These are phyloP conservation scores for Globisporangium acanthophoron DNA, from an alignment of 352 stramenopile genomes.

Conservation along the genomic window DNA sequence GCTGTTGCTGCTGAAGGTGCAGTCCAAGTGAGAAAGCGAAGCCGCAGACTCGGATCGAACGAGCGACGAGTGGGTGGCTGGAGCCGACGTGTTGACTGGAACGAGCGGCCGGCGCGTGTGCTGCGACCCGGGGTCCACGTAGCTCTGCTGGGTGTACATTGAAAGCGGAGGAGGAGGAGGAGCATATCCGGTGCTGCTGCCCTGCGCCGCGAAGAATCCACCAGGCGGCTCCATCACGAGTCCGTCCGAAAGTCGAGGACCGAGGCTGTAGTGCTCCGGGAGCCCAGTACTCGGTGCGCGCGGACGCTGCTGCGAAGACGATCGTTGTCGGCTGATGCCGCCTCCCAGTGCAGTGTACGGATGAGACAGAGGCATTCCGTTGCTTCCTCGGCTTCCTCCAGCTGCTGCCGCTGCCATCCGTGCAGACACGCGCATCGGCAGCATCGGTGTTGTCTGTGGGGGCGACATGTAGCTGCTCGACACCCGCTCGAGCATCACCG, in stretches of 20 bases:
- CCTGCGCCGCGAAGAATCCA: constrained; percentile 10
- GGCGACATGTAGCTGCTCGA: constrained; percentile 14
- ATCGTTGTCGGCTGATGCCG: constrained; percentile 1
- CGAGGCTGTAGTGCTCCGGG: constrained; percentile 18
- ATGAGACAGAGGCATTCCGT: not conserved
- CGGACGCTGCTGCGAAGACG: constrained; percentile 12
- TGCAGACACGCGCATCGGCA: constrained; percentile 10
- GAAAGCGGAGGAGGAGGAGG: constrained; percentile 16
- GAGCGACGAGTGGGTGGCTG: constrained; percentile 16
- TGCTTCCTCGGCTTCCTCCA: not conserved
- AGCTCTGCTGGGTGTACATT: constrained; percentile 11
- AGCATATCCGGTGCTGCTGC: constrained; percentile 3
- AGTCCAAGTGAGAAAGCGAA: constrained; percentile 3
- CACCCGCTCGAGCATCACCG: constrained; percentile 17
- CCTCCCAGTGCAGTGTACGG: not conserved
- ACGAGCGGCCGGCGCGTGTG: constrained; percentile 24
- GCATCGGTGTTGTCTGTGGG: constrained; percentile 6
- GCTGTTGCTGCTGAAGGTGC: not conserved
- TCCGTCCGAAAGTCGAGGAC: constrained; percentile 31
- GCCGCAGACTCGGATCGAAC: constrained; percentile 22
- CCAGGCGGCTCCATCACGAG: constrained; percentile 39
- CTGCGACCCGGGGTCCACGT: constrained; percentile 8
- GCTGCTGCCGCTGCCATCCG: constrained; percentile 6
- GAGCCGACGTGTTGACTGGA: constrained; percentile 22
- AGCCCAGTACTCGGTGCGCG: constrained; percentile 14